Percentiles rank a stretch among this genome's conserved stretches.
Evolutionary conservation across 345 rosid species (phyloP).

Genomic region (Clausena lansium): DNA sequence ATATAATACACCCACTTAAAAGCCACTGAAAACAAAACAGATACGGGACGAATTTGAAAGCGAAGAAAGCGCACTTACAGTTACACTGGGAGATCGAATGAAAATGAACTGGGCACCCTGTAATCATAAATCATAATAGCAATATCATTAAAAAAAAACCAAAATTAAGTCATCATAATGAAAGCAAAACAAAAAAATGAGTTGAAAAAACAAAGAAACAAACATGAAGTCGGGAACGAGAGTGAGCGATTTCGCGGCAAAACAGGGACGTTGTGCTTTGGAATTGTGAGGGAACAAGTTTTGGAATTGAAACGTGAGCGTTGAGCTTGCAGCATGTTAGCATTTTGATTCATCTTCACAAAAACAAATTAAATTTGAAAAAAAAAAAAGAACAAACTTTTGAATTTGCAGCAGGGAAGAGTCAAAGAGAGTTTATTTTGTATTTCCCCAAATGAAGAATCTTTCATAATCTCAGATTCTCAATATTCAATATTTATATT

Average conservation of each 20-base stretch:
- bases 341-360: constrained; percentile 15
- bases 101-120: constrained; percentile 25
- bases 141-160: not conserved
- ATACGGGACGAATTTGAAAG: not conserved
- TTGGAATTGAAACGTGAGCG: constrained; percentile 11
- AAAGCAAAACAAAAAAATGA: not conserved
- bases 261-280: constrained; percentile 13
- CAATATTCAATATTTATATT: not conserved
- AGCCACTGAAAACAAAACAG: not conserved
- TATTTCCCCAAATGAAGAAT: not conserved
- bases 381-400: not conserved
- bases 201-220: not conserved
- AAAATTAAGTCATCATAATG: not conserved
- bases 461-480: not conserved
- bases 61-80: constrained; percentile 23
- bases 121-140: not conserved
- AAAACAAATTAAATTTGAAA: not conserved
- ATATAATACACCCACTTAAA: not conserved
- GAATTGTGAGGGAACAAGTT: not conserved
- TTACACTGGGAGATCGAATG: constrained; percentile 33
- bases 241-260: constrained; percentile 13
- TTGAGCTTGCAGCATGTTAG: not conserved
- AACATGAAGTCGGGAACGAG: constrained; percentile 5
- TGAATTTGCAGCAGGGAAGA: not conserved
- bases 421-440: not conserved